Evolutionary conservation across 768 basidiomycete species (phyloP).

Genomic region (Podaxis sp.): DNA sequence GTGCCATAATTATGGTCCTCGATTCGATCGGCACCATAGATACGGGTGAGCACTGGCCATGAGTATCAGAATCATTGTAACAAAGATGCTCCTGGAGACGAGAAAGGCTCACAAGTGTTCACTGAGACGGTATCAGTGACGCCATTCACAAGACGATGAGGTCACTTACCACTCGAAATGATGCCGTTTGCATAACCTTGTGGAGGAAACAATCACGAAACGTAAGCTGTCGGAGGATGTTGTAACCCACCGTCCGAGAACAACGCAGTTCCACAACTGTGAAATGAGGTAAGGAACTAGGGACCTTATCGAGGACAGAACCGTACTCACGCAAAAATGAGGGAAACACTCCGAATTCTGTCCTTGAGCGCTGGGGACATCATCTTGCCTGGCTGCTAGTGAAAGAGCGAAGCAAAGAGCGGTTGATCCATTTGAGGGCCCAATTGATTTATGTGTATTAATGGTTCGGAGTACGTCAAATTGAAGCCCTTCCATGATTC

Average conservation of each 20-base stretch:
- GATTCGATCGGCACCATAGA: slow-evolving; percentile 61
- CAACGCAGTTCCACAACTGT: slow-evolving; percentile 79
- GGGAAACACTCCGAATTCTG: slow-evolving; percentile 56
- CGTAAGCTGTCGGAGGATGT: not conserved
- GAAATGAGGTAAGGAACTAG: not conserved
- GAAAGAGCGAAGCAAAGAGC: not conserved
- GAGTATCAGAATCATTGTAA: not conserved
- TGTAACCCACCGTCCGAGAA: slow-evolving; percentile 70
- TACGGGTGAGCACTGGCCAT: slow-evolving; percentile 55
- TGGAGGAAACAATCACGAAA: slow-evolving; percentile 6
- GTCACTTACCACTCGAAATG: slow-evolving; percentile 65
- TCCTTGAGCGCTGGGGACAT: slow-evolving; percentile 21
- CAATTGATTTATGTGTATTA: not conserved
- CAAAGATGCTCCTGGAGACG: not conserved
- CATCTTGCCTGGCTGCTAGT: slow-evolving; percentile 1
- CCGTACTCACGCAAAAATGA: slow-evolving; percentile 75
- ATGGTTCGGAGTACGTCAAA: not conserved
- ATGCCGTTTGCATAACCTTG: slow-evolving; percentile 78
- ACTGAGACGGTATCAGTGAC: slow-evolving; percentile 34
- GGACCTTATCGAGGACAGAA: not conserved
- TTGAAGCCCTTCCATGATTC: not conserved
- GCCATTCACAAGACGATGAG: not conserved
- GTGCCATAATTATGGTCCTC: slow-evolving; percentile 53
- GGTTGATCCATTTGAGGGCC: not conserved
- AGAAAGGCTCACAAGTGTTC: slow-evolving; percentile 51